Evolutionary conservation across 805 yeast genomes (phyloP).

Genomic region (Starmerella potacharoeniae): DNA sequence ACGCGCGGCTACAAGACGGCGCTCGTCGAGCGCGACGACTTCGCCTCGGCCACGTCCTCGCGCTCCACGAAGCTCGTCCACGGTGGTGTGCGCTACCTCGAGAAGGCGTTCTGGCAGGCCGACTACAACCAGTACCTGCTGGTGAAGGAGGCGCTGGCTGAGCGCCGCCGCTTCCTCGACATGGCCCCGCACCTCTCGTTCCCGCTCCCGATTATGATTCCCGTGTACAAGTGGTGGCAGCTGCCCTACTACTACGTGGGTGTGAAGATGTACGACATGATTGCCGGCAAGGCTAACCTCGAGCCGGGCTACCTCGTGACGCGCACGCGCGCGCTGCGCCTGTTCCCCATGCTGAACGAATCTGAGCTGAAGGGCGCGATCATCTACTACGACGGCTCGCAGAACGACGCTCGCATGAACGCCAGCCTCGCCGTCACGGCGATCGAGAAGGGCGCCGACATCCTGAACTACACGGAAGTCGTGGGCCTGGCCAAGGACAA

Average conservation of each 20-base stretch:
- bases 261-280: conserved; percentile 79
- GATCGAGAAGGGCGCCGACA: conserved; percentile 76
- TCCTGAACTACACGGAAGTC: conserved; percentile 77
- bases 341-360: conserved; percentile 78
- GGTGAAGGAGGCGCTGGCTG: conserved; percentile 80
- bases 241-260: conserved; percentile 88
- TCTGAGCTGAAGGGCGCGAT: conserved; percentile 74
- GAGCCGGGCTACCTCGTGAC: conserved; percentile 64
- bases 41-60: conserved; percentile 86
- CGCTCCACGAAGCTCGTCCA: conserved; percentile 94
- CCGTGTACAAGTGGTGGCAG: conserved; percentile 95
- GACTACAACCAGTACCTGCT: conserved; percentile 81
- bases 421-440: conserved; percentile 79
- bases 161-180: conserved; percentile 71
- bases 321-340: conserved; percentile 50
- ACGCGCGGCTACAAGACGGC: conserved; percentile 86
- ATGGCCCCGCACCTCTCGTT: conserved; percentile 87
- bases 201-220: conserved; percentile 85
- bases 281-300: conserved; percentile 82
- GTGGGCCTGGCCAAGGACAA: conserved; percentile 57
- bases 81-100: conserved; percentile 93
- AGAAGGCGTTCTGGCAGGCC: conserved; percentile 85
- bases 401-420: conserved; percentile 87
- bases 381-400: conserved; percentile 90
- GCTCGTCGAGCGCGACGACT: conserved; percentile 75